Percentiles rank a stretch among this genome's conserved stretches.
Evolutionary conservation across 2,329 filamentous ascomycete species (phyloP).

Genomic region (Alternaria longipes): DNA sequence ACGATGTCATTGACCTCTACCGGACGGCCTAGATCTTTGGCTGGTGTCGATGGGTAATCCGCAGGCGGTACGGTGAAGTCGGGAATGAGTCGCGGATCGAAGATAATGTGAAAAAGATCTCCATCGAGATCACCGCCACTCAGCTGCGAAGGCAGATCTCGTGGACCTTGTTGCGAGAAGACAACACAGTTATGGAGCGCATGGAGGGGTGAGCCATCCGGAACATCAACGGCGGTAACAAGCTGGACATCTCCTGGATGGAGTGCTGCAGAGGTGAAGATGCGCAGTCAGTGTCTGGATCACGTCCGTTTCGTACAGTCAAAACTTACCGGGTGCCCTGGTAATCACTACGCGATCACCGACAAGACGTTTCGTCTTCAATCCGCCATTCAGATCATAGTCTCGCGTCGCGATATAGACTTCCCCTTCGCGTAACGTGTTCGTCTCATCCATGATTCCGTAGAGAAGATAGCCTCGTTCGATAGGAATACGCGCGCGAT

Average conservation of each 20-base stretch:
- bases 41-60: conserved; percentile 70
- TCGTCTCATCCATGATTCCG: conserved; percentile 85
- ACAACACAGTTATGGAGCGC: conserved; percentile 76
- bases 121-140: conserved; percentile 87
- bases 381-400: conserved; percentile 36
- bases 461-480: conserved; percentile 77
- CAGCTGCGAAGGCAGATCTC: conserved; percentile 80
- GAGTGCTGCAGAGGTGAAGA: conserved; percentile 61
- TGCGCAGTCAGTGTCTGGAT: not conserved
- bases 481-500: conserved; percentile 79
- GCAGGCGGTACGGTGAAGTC: conserved; percentile 64
- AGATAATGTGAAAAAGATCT: conserved; percentile 83
- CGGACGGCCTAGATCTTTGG: conserved; percentile 66
- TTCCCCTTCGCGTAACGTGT: conserved; percentile 70
- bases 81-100: conserved; percentile 66
- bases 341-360: conserved; percentile 68
- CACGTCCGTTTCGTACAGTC: not conserved
- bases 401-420: conserved; percentile 71
- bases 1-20: conserved; percentile 75
- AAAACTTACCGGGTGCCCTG: conserved; percentile 66
- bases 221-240: conserved; percentile 67
- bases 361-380: conserved; percentile 23
- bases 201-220: conserved; percentile 67
- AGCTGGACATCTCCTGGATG: conserved; percentile 83
- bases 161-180: conserved; percentile 74